Base-by-base conservation (phyloP, 495 filamentous ascomycete genomes). In the Penicillium mononematosum region DNA sequence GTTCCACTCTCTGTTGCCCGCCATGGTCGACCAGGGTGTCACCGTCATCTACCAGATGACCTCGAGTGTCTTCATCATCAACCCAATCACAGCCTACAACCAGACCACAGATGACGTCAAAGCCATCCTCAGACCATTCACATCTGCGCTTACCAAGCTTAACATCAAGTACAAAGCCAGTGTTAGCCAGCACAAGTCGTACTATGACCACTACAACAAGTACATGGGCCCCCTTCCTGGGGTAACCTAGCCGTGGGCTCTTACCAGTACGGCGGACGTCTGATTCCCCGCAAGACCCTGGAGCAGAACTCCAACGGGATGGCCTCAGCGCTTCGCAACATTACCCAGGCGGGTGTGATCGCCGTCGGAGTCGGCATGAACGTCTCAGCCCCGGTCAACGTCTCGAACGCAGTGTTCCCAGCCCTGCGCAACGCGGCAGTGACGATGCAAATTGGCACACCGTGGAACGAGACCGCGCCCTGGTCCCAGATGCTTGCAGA, bases 241-340 rank as follows among this genome's bases (percentile, higher is more conserved):
- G 67, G 72, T 27, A 73, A 70, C 62, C 52, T 83, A 47, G 69
- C 68, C 10, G 76, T 82, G 41, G 70, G 75, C 47, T 70, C 69
- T 17, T 76, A 73, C 58, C 78, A 84, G 50, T 81, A 80, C 60
- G 84, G 83, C 20, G 83, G 84, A 32, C 79, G 86, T 31, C 74
- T 88, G 11, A 78, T 88, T 46, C 83, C 84, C 5, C 74, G 75
- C 39, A 24, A 59, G 34, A 69, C 78, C 16, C 69, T 83, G 38
- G 67, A 75, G 12, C 51, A 66, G 20, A 81, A 83, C 59, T 77
- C 73, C 65, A 68, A 66, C 16, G 73, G 60, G 22, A 56, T 84
- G 12, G 70, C 63, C 25, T 51, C 66, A 12, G 62, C 67, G 2
- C 66, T 80, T 5, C 62, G 76, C 36, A 65, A 70, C 53, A 59